These are phyloP conservation scores for Xylariaceae sp. DNA, from an alignment of 2,329 filamentous ascomycete genomes.

Conservation along the genomic window DNA sequence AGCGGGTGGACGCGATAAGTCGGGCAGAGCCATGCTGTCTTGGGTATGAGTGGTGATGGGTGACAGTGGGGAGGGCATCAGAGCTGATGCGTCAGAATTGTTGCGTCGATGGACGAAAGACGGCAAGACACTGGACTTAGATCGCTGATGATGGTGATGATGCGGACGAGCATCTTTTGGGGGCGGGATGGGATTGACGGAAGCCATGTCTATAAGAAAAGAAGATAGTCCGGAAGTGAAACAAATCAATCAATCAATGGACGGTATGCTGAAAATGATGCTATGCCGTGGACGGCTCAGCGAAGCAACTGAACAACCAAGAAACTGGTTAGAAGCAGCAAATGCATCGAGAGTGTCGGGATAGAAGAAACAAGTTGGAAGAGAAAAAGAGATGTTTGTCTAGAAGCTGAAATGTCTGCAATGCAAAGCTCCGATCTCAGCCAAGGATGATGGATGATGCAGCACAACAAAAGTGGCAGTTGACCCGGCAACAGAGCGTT, in stretches of 20 bases:
- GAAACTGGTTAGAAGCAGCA: too few relatives aligned
- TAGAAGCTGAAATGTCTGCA: too few relatives aligned
- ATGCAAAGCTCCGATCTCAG: too few relatives aligned
- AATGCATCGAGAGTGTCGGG: too few relatives aligned
- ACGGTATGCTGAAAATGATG: slow-evolving; percentile 18
- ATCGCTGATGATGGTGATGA: slow-evolving; percentile 39
- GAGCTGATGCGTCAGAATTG: slow-evolving; percentile 39
- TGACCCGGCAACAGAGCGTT: slow-evolving; percentile 17
- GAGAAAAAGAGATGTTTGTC: too few relatives aligned
- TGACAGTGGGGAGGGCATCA: slow-evolving; percentile 28
- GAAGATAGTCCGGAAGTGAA: slow-evolving; percentile 17
- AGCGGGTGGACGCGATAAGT: slow-evolving; percentile 41
- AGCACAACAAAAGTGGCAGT: slow-evolving; percentile 18
- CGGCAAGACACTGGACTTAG: slow-evolving; percentile 48
- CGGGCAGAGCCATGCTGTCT: slow-evolving; percentile 30
- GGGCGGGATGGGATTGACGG: slow-evolving; percentile 21
- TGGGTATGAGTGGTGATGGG: slow-evolving; percentile 22
- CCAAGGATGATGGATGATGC: slow-evolving; percentile 4
- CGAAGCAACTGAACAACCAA: too few relatives aligned
- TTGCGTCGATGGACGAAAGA: slow-evolving; percentile 49
- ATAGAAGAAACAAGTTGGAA: slow-evolving; percentile 4
- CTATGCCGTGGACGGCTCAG: too few relatives aligned
- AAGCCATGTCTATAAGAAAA: slow-evolving; percentile 22
- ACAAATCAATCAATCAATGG: slow-evolving; percentile 19
- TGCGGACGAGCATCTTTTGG: slow-evolving; percentile 16